Evolutionary conservation across 768 basidiomycete species (phyloP), one percentile per base, ranked within the genome.

Genomic region (Hericium erinaceus): DNA sequence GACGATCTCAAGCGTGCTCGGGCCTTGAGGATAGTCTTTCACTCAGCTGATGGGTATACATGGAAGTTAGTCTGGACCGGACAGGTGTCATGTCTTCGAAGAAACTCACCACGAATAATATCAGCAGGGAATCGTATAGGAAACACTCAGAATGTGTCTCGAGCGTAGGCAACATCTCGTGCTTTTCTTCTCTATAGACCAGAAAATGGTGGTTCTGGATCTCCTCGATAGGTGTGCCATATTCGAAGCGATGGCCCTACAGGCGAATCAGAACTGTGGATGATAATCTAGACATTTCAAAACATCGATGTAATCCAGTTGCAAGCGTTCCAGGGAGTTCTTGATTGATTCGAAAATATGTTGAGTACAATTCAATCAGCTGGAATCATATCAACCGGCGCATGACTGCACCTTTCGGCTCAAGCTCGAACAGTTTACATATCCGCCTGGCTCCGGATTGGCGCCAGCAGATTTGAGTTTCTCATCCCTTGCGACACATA

Each of bases 131-230:
- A 8, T 38, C 20, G 15, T 40, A 28, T 16, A 44, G 15, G 4
- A 37, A 10, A 22, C n/a, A 3, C 22, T n/a, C 1, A 53, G 5
- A 7, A 3, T n/a, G 26, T 55, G 33, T 40, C 40, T 67, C 57
- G 5, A 65, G 57, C 8, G 59, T 59, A 0, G 75, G 74, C 52
- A 74, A 74, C 67, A 69, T 68, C 57, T 68, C 67, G 37, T 69
- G 66, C 56, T 69, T 73, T 58, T 76, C 74, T 63, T 76, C 75
- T 48, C 74, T 65, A 57, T 76, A 76, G 24, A 71, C 58, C 9
- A 72, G 69, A 28, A 61, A 68, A 57, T 76, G 70, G 22, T 62
- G 59, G 33, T 60, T 44, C 38, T 62, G 61, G 41, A 18, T 44
- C 41, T 44, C 3, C 18, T 44, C 7, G 18, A 44, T 5, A 18